Evolutionary conservation across 805 yeast species (phyloP), one percentile per base, ranked within the genome.

Genomic region (Wickerhamiella australiensis): DNA sequence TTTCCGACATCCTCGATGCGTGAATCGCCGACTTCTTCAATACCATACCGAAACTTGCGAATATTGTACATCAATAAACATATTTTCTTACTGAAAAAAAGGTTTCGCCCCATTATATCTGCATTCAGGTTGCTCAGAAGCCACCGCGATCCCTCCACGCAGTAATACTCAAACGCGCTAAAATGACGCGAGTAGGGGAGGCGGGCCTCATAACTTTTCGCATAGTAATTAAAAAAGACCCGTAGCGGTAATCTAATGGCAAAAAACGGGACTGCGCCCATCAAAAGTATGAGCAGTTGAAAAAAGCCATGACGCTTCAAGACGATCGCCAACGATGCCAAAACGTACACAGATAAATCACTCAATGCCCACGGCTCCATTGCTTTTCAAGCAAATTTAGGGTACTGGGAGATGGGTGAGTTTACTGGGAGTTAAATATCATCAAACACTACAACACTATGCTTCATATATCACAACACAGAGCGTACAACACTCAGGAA

Each of bases 401-500:
- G 33, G 13, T 11, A 11, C n/a, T 29, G 7, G 33, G 13, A n/a
- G 33, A 29, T n/a, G 29, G 7, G 11, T 26, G 11, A 26, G 9
- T 7, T 26, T 26, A 26, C 7, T 26, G 38, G 38, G 5, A 20
- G 27, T 38, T 38, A 38, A 38, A 38, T 38, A 38, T 38, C 8
- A 5, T 33, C 5, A 33, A 29, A 29, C n/a, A n/a, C n/a, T n/a
- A n/a, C n/a, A n/a, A n/a, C n/a, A n/a, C n/a, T n/a, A n/a, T n/a
- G 15, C 20, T 4, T 17, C 20, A 15, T n/a, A 33, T 33, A 37
- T 37, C 37, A 37, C 31, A 59, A 44, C 11, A 59, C 65, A 61
- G 70, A 70, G 49, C 66, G 66, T 52, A 75, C 58, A 41, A 67
- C 64, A 26, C 67, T 67, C 49, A 82, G 61, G 57, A 83, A 72